Percentiles rank a stretch among this genome's conserved stretches.
phyloP scores from a whole-genome alignment of 306 rosid species.

The Malus domestica region ASM211411v1 NC_041799.1:6663501-6664000 shows the following conservation, averaged over 20 bases:
- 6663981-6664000: slow-evolving; percentile 49
- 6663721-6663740: background rate
- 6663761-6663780: background rate
- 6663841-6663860: slow-evolving; percentile 56
- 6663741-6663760: background rate
- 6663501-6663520: slow-evolving; percentile 8
- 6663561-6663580: slow-evolving; percentile 8
- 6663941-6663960: slow-evolving; percentile 15
- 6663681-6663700: background rate
- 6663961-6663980: slow-evolving; percentile 17
- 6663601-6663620: background rate
- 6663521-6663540: slow-evolving; percentile 10
- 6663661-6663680: background rate
- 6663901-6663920: slow-evolving; percentile 17
- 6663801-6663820: background rate
- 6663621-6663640: background rate
- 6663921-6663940: background rate
- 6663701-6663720: background rate
- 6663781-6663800: background rate
- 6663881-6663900: background rate
- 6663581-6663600: background rate
- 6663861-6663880: slow-evolving; percentile 9
- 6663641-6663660: background rate
- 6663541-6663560: background rate
- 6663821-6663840: slow-evolving; percentile 49